phyloP scores from a whole-genome alignment of 495 filamentous ascomycete genomes.

The Hamigera avellanea region DNA sequence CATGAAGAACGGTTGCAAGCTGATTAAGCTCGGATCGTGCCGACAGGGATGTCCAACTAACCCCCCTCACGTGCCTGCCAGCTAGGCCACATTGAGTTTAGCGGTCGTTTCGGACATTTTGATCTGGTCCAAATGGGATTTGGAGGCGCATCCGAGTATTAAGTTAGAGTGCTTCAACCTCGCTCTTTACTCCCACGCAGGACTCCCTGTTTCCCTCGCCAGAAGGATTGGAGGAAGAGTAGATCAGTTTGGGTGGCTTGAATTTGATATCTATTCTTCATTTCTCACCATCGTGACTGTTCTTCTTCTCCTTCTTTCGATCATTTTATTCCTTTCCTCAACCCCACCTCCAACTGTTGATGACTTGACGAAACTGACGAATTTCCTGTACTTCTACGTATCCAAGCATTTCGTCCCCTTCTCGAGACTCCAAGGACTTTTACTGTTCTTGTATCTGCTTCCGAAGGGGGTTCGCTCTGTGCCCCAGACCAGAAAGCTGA shows the following conservation, averaged over 20 bases:
- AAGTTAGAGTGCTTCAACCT: too few species aligned
- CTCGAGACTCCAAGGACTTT: conserved; percentile 2
- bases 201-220: neutral
- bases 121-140: neutral
- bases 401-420: conserved; percentile 7
- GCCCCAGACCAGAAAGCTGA: conserved; percentile 4
- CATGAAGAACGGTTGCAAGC: too few species aligned
- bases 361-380: conserved; percentile 38
- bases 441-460: conserved; percentile 5
- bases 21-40: too few species aligned
- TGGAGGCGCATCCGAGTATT: too few species aligned
- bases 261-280: neutral
- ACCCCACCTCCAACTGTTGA: conserved; percentile 19
- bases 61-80: neutral
- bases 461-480: conserved; percentile 4
- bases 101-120: neutral
- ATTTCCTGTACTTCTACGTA: conserved; percentile 28
- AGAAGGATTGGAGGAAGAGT: neutral
- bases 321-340: conserved; percentile 3
- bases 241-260: neutral
- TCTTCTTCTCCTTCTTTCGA: conserved; percentile 1
- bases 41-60: too few species aligned
- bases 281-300: too few species aligned
- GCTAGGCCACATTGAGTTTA: neutral
- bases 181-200: too few species aligned